Percentiles rank a stretch among this genome's conserved stretches.
Evolutionary conservation across 345 rosid species (phyloP).

Genomic region (Lumnitzera littorea): DNA sequence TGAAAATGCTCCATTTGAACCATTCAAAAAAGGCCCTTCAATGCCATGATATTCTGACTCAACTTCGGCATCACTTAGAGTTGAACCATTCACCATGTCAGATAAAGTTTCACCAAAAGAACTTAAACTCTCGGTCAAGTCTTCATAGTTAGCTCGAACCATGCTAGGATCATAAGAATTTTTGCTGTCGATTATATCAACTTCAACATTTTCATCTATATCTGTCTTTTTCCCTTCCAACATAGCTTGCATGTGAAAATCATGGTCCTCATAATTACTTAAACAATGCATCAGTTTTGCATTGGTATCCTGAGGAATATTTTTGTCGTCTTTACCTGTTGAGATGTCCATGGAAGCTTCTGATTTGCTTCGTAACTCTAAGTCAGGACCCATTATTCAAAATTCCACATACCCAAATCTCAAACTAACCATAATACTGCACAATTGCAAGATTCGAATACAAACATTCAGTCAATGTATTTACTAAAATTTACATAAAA

Average conservation of each 20-base stretch:
- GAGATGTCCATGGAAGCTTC: slow-evolving; percentile 16
- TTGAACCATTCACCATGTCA: slow-evolving; percentile 27
- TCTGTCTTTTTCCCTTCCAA: slow-evolving; percentile 13
- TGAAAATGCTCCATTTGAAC: slow-evolving; percentile 18
- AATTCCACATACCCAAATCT: no score
- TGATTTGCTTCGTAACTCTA: slow-evolving; percentile 28
- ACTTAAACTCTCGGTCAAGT: slow-evolving; percentile 61
- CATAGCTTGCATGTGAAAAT: slow-evolving; percentile 17
- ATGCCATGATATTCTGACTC: slow-evolving; percentile 36
- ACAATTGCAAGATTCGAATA: no score
- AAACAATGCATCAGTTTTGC: slow-evolving; percentile 26
- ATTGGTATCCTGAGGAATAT: slow-evolving; percentile 14
- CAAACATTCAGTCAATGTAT: no score
- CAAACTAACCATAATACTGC: no score
- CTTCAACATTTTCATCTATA: slow-evolving; percentile 28
- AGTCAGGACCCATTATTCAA: slow-evolving; percentile 25
- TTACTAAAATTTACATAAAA: no score
- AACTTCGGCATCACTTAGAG: slow-evolving; percentile 57
- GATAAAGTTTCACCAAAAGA: slow-evolving; percentile 63
- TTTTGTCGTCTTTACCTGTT: slow-evolving; percentile 18
- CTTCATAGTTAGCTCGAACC: slow-evolving; percentile 25
- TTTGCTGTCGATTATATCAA: slow-evolving; percentile 39
- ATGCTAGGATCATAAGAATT: slow-evolving; percentile 8
- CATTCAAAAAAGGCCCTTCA: slow-evolving; percentile 16
- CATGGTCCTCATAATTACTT: slow-evolving; percentile 35